Percentiles rank a stretch among this genome's conserved stretches.
Evolutionary conservation across 805 yeast species (phyloP).

Genomic region (Ascoidea asiatica): DNA sequence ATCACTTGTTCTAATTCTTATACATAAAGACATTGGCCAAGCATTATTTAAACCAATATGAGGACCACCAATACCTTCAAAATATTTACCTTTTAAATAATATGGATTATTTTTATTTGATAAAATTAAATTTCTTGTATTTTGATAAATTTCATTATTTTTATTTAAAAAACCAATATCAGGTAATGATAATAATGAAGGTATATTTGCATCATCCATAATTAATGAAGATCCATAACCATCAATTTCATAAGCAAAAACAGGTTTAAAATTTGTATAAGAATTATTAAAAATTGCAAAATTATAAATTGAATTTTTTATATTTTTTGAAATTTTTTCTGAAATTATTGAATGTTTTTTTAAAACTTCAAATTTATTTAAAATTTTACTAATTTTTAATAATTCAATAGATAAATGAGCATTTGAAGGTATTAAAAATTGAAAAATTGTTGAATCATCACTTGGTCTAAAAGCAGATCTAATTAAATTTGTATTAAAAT

Average conservation of each 20-base stretch:
- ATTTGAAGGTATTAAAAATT: slow-evolving; percentile 74
- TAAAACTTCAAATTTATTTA: slow-evolving; percentile 15
- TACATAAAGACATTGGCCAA: slow-evolving; percentile 84
- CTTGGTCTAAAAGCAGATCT: slow-evolving; percentile 41
- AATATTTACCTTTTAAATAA: slow-evolving; percentile 43
- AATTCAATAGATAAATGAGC: slow-evolving; percentile 63
- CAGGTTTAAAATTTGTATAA: slow-evolving; percentile 39
- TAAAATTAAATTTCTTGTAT: slow-evolving; percentile 67
- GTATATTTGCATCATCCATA: slow-evolving; percentile 90
- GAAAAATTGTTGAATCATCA: slow-evolving; percentile 35
- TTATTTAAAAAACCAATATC: slow-evolving; percentile 50
- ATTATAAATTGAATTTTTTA: slow-evolving; percentile 26
- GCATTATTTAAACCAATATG: slow-evolving; percentile 72
- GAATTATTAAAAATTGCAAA: slow-evolving; percentile 61
- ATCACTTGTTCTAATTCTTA: slow-evolving; percentile 61
- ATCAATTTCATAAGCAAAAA: slow-evolving; percentile 81
- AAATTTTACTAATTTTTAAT: slow-evolving; percentile 14
- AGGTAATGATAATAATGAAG: slow-evolving; percentile 69
- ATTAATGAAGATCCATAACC: slow-evolving; percentile 63
- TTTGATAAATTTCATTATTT: slow-evolving; percentile 51
- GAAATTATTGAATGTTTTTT: slow-evolving; percentile 7
- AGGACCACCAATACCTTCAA: slow-evolving; percentile 84
- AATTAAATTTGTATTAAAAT: slow-evolving; percentile 38
- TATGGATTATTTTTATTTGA: slow-evolving; percentile 67
- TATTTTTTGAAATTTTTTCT: slow-evolving; percentile 2